Base-by-base conservation (phyloP, 192 early-diverging fungal species). In the Gigaspora rosea region DNA sequence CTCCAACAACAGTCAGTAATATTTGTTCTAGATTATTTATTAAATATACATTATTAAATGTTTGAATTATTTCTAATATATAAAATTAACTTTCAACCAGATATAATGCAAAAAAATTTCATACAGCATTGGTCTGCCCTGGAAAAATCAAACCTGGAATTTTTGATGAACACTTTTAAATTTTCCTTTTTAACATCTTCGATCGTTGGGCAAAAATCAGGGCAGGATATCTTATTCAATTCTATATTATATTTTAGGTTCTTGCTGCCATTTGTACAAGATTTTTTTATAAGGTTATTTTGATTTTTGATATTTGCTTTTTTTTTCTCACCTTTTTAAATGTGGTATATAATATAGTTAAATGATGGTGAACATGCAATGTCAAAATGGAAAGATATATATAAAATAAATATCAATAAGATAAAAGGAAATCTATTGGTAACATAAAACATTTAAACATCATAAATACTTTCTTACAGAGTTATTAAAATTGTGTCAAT, bases 121-220 rank as follows among this genome's bases (percentile, higher is more conserved):
- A 89, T 48, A 86, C 91, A n/a, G 89, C 89, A 0, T 82, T 90
- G 56, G 87, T 94, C 12, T 90, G 86, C 75, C 92, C 93, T 2
- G 95, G 92, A 11, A 81, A 90, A 20, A 85, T 93, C 49, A 80
- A 86, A 66, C 94, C 94, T 7, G 88, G 86, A 8, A 88, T 96
- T 84, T 96, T 96, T 79, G 63, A 78, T 4, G 92, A 91, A 92
- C 7, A 61, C 80, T 32, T 88, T 90, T 52, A 78, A 79, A 8
- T 64, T 71, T 58, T 88, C 88, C 10, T 91, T 88, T 77, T 78
- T 94, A n/a, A 86, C 90, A 12, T 93, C 94, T 0, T 77, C 78
- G 2, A 78, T 96, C 36, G 79, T 75, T 95, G 49, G 87, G 82
- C 9, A 78, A 81, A 2, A 85, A 87, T 64, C 79, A 50, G 85